Conservation (phyloP, 129 eudicot species). For the Flaveria trinervia region DNA sequence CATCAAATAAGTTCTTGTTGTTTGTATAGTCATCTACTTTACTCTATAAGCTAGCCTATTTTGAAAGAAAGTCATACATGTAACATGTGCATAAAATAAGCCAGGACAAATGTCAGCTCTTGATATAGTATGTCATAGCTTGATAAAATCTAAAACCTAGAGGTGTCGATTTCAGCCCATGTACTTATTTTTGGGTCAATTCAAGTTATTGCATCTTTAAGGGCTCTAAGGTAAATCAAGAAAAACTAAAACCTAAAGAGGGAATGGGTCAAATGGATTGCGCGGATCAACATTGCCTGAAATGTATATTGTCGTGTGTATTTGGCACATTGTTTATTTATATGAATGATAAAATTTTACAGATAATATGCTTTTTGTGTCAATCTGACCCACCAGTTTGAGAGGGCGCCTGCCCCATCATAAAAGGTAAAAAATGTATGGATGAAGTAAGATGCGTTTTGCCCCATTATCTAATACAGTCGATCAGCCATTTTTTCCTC, state of each 20-base stretch:
- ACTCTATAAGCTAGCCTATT: neutral
- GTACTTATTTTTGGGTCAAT: neutral
- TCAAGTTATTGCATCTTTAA: neutral
- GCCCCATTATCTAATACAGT: neutral
- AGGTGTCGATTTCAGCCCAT: neutral
- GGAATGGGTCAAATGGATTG: neutral
- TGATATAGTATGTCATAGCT: neutral
- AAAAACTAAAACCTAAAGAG: neutral
- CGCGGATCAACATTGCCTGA: neutral
- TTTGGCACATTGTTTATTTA: neutral
- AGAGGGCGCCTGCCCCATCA: too few relatives aligned
- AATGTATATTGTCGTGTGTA: neutral
- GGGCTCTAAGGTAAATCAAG: neutral
- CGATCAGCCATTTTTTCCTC: neutral
- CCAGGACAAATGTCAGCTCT: neutral
- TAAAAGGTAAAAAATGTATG: too few relatives aligned
- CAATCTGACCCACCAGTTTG: slow-evolving; percentile 3
- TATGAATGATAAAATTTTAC: neutral
- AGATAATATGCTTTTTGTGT: neutral
- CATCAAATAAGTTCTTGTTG: neutral
- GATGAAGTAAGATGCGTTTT: too few relatives aligned
- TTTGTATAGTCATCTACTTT: neutral
- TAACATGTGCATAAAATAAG: neutral
- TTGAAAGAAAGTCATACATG: neutral
- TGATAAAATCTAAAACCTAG: neutral